phyloP scores from a whole-genome alignment of 768 basidiomycete genomes.

The Asterophora lycoperdoides region DNA sequence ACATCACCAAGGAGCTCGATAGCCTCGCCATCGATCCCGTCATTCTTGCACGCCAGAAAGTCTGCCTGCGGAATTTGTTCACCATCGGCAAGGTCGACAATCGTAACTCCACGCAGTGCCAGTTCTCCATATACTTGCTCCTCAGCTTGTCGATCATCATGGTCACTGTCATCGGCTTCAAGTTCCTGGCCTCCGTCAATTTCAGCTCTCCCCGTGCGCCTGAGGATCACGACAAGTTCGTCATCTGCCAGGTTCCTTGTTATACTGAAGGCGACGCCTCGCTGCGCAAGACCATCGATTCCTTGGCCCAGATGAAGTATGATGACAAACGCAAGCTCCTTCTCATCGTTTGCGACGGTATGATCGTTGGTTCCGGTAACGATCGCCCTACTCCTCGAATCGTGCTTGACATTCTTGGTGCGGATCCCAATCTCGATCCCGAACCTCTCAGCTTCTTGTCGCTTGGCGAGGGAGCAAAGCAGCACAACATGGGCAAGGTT shows the following conservation, averaged over 20 bases:
- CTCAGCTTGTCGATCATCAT: slow-evolving; percentile 87
- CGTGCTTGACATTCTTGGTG: slow-evolving; percentile 93
- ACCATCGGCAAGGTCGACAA: slow-evolving; percentile 89
- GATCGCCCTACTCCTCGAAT: slow-evolving; percentile 95
- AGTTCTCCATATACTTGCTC: slow-evolving; percentile 88
- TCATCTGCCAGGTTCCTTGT: slow-evolving; percentile 96
- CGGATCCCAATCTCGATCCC: slow-evolving; percentile 87
- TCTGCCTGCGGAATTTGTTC: slow-evolving; percentile 92
- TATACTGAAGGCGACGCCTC: slow-evolving; percentile 95
- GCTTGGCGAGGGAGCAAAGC: slow-evolving; percentile 90
- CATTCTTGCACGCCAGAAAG: slow-evolving; percentile 67
- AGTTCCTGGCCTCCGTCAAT: slow-evolving; percentile 82
- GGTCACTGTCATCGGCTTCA: slow-evolving; percentile 92
- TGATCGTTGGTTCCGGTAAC: slow-evolving; percentile 96
- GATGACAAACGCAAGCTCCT: slow-evolving; percentile 97
- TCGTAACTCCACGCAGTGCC: slow-evolving; percentile 86
- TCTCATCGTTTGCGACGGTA: slow-evolving; percentile 94
- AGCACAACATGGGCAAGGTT: slow-evolving; percentile 98
- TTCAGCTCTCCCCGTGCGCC: slow-evolving; percentile 72
- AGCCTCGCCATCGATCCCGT: slow-evolving; percentile 54
- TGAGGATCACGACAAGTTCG: slow-evolving; percentile 90
- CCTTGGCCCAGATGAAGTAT: slow-evolving; percentile 89
- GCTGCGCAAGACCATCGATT: slow-evolving; percentile 86
- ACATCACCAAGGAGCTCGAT: slow-evolving; percentile 76
- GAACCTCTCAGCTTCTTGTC: slow-evolving; percentile 94